Evolutionary conservation across 2,329 filamentous ascomycete genomes (phyloP).

Genomic region (Penicillium sp.): DNA sequence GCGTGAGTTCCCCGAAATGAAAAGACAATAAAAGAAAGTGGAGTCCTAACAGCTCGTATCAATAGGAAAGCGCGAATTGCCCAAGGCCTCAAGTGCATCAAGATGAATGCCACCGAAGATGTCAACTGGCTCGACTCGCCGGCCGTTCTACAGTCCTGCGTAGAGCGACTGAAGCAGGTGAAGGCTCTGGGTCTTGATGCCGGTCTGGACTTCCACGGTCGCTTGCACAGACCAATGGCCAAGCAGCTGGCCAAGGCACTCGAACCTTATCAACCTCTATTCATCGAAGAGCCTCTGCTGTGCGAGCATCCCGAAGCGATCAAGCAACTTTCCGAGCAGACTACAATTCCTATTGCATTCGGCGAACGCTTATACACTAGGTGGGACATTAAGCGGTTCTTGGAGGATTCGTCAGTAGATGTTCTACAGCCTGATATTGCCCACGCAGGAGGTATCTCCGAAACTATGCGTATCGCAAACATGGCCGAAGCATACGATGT

Average conservation of each 20-base stretch:
- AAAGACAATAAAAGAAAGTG: neutral
- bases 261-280: conserved; percentile 66
- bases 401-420: conserved; percentile 66
- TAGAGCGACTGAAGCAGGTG: conserved; percentile 66
- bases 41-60: neutral
- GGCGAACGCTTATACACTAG: conserved; percentile 69
- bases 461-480: conserved; percentile 64
- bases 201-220: conserved; percentile 76
- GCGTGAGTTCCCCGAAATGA: conserved; percentile 31
- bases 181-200: conserved; percentile 69
- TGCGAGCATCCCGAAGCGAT: conserved; percentile 67
- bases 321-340: conserved; percentile 61
- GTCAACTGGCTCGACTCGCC: conserved; percentile 75
- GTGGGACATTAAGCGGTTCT: conserved; percentile 71
- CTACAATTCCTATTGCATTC: conserved; percentile 68
- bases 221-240: conserved; percentile 74
- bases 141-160: conserved; percentile 57
- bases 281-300: conserved; percentile 71
- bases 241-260: conserved; percentile 68
- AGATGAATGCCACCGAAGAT: conserved; percentile 79
- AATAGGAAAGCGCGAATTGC: conserved; percentile 43
- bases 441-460: conserved; percentile 70
- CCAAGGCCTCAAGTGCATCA: conserved; percentile 51
- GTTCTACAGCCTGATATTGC: conserved; percentile 70
- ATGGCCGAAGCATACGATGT: conserved; percentile 74